Evolutionary conservation across 176 grass and related monocot species (phyloP).

Genomic region (Puya raimondii): DNA sequence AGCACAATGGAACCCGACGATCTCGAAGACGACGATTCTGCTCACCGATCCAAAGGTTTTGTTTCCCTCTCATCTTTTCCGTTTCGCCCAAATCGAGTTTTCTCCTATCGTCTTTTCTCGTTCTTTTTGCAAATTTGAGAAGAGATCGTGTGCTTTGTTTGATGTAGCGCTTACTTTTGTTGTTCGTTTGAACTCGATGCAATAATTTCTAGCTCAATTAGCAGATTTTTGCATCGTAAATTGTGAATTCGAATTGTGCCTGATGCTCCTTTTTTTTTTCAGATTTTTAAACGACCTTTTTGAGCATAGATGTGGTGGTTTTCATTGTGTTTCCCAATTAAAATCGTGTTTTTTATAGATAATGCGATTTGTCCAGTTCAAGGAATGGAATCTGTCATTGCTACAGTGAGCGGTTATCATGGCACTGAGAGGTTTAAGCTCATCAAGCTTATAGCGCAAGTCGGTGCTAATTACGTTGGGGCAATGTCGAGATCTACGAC

Average conservation of each 20-base stretch:
- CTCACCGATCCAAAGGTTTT: not conserved
- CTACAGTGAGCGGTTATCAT: conserved; percentile 90
- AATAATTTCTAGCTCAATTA: too few relatives aligned
- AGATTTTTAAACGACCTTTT: not conserved
- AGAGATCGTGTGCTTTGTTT: not conserved
- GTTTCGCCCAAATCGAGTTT: not conserved
- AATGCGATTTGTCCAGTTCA: conserved; percentile 13
- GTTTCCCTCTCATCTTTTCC: not conserved
- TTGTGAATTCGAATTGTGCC: not conserved
- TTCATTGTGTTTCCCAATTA: not conserved
- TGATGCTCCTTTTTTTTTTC: too few relatives aligned
- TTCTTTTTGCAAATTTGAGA: not conserved
- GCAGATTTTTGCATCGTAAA: not conserved
- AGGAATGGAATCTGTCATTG: conserved; percentile 66
- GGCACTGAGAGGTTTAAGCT: conserved; percentile 65
- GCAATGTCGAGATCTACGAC: conserved; percentile 75
- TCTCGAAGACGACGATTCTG: not conserved
- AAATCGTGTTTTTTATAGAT: conserved; percentile 17
- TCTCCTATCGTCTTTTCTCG: not conserved
- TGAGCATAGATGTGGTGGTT: not conserved
- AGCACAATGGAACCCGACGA: not conserved
- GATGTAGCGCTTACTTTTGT: too few relatives aligned
- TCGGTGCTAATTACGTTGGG: conserved; percentile 73
- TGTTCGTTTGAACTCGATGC: too few relatives aligned
- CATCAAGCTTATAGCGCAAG: conserved; percentile 75